A percentile compares a stretch with the other conserved stretches of the same genome.
These are phyloP conservation scores for Lactarius deliciosus DNA, from an alignment of 768 basidiomycete genomes.

Conservation along the genomic window DNA sequence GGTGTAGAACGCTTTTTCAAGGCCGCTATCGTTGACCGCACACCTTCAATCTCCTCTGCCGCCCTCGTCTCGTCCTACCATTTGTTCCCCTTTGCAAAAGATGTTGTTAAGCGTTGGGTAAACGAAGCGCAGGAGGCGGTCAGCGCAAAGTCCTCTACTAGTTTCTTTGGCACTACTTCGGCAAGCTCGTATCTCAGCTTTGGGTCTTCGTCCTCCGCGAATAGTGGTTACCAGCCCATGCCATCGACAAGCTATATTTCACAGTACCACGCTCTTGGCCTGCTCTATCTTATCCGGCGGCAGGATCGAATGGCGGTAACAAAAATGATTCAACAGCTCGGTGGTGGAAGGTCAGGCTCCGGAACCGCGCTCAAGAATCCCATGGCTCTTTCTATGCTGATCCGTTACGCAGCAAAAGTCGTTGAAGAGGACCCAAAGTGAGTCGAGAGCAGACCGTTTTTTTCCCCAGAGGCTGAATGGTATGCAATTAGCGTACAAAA, in stretches of 20 bases:
- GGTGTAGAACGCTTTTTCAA: conserved; percentile 99
- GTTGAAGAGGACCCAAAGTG: conserved; percentile 99
- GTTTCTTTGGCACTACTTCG: conserved; percentile 53
- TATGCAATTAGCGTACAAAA: conserved; percentile 66
- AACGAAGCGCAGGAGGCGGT: conserved; percentile 98
- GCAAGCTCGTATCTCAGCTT: conserved; percentile 73
- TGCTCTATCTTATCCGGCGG: conserved; percentile 92
- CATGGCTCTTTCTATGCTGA: conserved; percentile 98
- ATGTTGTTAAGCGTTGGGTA: conserved; percentile 98
- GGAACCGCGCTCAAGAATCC: conserved; percentile 89
- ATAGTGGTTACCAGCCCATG: conserved; percentile 69
- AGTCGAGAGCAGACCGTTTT: conserved; percentile 35
- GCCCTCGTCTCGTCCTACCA: conserved; percentile 97
- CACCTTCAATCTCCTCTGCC: conserved; percentile 92
- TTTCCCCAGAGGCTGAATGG: conserved; percentile 12
- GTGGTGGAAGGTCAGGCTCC: conserved; percentile 81
- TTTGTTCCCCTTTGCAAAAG: conserved; percentile 88
- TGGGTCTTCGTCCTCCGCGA: conserved; percentile 48
- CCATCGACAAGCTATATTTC: conserved; percentile 90
- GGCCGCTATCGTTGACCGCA: conserved; percentile 96
- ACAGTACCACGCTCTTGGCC: conserved; percentile 94
- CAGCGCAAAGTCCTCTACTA: conserved; percentile 75
- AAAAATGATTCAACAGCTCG: conserved; percentile 98
- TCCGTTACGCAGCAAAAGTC: conserved; percentile 97
- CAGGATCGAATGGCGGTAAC: conserved; percentile 99